Base-by-base conservation (phyloP, 179 eudicot genomes). In the Pouteria campechiana region DNA sequence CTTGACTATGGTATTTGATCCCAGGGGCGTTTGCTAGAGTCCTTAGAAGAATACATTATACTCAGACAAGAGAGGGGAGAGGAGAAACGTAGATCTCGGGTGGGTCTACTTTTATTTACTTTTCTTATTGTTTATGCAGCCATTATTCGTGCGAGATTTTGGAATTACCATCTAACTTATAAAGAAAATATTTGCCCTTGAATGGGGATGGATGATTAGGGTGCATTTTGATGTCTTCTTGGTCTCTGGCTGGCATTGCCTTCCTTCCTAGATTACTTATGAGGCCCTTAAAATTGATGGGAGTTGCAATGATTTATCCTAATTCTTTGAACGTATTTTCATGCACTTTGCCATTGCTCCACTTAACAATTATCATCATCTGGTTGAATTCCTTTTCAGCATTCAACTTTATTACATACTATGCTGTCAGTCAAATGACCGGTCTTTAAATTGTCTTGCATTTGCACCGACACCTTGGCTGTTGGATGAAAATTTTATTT, bases 41-140 rank as follows among this genome's bases (percentile, higher is more conserved):
- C 72, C 71, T 67, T 90, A 45, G 95, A 90, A 43, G 95, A 90
- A 37, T 79, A 81, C 49, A 63, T 60, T n/a, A 57, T 66, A 78
- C 94, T 79, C 57, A 79, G 95, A 52, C 93, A 76, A 10, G 82
- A 76, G 27, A 74, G 96, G 61, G 98, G 86, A 65, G 96, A 87
- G 44, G 98, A 86, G 61, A 90, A 90, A 56, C 81, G 81, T 56
- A 74, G 75, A 72, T 40, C 68, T 59, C 74, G 84, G 95, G 98
- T 82, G 77, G 54, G 74, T 60, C 44, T 28, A 17, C 3, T 11
- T 7, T 24, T 16, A 17, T 16, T 42, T 9, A 25, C 36, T 17
- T 54, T 14, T 17, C 14, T 2, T 30, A 18, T 14, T 46, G 13
- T 34, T 16, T 33, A 4, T 7, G 6, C 19, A 19, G 20, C 38